Evolutionary conservation across 2,329 filamentous ascomycete genomes (phyloP), one percentile per base, ranked within the genome.

Genomic region (Lachnellula occidentalis): DNA sequence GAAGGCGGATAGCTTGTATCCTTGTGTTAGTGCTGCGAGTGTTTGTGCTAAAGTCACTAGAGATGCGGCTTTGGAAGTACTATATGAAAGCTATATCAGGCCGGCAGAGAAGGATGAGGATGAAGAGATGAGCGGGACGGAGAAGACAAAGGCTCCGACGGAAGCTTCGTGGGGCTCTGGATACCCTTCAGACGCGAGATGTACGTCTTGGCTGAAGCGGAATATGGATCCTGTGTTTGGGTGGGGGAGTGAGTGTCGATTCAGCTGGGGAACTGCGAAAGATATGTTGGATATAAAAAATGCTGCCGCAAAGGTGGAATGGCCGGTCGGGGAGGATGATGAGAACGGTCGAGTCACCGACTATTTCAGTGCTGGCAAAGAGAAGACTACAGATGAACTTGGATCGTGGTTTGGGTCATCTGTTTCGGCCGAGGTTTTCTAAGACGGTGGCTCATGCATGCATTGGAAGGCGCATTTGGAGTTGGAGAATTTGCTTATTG

Each of bases 31-130:
- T 64, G 94, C 92, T 34, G 92, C 94, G 6, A 94, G 88, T 58
- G 91, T 99, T 2, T 95, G 89, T 70, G 94, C 94, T 51, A 99
- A 99, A 72, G 94, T 99, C 31, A 97, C 94, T 12, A 79, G 94
- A 60, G 94, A 99, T 72, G 88, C 87, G 1, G 91, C 91, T 5
- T 78, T 97, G 22, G 92, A 96, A 66, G 82, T 87, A 2, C 78
- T 92, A 42, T 92, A 88, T 66, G 70, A 67, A 59, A 66, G 48
- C 46, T 69, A 63, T 50, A 58, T 57, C 6, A 45, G 54, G 37
- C 27, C 52, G 12, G 66, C 66, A 53, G 66, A 70, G 41, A 66
- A 70, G 41, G 67, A 63, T 15, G 65, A 58, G 43, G 69, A 61
- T 51, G 49, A 48, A 6, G 55, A 53, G 37, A 58, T 61, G 55